These are phyloP conservation scores for Aureobasidium sp. DNA, from an alignment of 2,329 filamentous ascomycete species.

Conservation along the genomic window DNA sequence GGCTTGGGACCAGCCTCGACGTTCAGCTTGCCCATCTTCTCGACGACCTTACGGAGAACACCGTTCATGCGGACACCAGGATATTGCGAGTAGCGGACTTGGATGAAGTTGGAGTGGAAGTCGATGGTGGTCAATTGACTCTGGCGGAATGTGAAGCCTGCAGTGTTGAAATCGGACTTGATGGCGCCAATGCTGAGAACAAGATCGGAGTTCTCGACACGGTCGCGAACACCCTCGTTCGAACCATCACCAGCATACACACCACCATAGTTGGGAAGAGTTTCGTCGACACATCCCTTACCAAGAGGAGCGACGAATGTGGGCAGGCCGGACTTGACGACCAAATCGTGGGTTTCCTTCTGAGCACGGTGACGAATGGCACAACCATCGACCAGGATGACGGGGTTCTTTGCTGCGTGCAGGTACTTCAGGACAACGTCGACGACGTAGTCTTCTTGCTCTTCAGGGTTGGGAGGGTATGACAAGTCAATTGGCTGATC, in stretches of 20 bases:
- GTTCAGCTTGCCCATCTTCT: conserved; percentile 52
- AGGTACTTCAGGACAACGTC: conserved; percentile 69
- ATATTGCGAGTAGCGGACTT: conserved; percentile 55
- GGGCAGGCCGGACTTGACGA: conserved; percentile 67
- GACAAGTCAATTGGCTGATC: conserved; percentile 61
- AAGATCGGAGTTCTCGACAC: conserved; percentile 22
- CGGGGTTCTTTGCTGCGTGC: conserved; percentile 63
- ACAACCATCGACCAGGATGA: conserved; percentile 78
- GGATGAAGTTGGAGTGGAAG: conserved; percentile 55
- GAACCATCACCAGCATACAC: conserved; percentile 24
- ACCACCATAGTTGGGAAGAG: conserved; percentile 67
- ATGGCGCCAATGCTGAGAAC: conserved; percentile 20
- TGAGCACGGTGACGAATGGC: conserved; percentile 75
- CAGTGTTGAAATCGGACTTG: conserved; percentile 25
- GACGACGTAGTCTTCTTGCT: conserved; percentile 73
- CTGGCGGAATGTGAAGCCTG: conserved; percentile 26
- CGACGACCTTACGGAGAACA: conserved; percentile 64
- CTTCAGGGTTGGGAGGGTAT: conserved; percentile 58
- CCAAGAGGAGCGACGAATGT: conserved; percentile 89
- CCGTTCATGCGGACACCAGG: conserved; percentile 57
- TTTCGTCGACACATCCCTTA: conserved; percentile 76
- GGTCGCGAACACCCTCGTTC: conserved; percentile 18
- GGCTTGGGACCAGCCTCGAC: conserved; percentile 43
- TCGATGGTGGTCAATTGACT: conserved; percentile 24
- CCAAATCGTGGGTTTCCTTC: conserved; percentile 60